Conservation (phyloP, 2,329 filamentous ascomycete species). For the Akanthomyces lecanii region DNA sequence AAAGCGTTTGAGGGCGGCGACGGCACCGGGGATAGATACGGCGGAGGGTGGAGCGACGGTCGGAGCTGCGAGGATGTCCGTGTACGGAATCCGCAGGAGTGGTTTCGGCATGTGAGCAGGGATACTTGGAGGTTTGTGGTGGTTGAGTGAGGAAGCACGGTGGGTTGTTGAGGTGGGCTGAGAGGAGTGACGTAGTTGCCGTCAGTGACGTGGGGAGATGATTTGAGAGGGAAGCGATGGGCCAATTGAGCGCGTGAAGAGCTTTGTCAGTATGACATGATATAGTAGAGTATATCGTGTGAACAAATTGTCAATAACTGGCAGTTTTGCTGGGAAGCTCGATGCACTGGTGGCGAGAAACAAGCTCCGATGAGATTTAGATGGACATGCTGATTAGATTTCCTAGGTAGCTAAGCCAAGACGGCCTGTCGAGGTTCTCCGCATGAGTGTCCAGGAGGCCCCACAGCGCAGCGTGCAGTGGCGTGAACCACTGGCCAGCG, state of each 20-base stretch:
- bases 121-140: neutral
- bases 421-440: neutral
- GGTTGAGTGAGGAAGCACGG: neutral
- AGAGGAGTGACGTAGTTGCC: neutral
- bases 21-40: conserved; percentile 63
- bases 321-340: neutral
- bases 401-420: neutral
- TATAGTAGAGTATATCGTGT: neutral
- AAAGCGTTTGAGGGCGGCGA: conserved; percentile 74
- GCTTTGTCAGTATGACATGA: neutral
- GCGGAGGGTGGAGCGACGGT: conserved; percentile 71
- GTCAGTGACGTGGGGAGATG: neutral
- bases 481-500: neutral
- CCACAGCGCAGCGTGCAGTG: neutral
- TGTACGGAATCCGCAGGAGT: conserved; percentile 87
- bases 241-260: neutral
- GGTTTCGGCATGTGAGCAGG: conserved; percentile 56
- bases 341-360: neutral
- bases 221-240: too few relatives aligned
- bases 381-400: conserved; percentile 1
- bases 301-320: neutral
- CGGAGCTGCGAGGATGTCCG: conserved; percentile 71
- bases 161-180: neutral
- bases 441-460: neutral
- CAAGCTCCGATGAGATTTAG: neutral